Conservation (phyloP, 2,329 filamentous ascomycete genomes). For the Aotearoamyces nothofagi region DNA sequence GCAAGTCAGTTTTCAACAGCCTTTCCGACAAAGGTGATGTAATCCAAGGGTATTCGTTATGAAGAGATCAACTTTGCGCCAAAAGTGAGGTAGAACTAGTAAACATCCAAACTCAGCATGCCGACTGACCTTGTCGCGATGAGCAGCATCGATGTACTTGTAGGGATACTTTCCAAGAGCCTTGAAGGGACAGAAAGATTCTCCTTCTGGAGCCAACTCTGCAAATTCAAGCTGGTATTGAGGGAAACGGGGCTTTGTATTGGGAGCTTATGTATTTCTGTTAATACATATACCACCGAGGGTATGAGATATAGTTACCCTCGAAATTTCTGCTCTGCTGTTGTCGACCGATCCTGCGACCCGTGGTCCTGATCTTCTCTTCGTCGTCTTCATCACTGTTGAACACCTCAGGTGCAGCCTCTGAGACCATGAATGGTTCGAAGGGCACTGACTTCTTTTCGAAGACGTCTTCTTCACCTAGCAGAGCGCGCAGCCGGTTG, state of each 20-base stretch:
- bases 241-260: no score
- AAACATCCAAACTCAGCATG: no score
- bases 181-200: constrained; percentile 33
- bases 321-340: no score
- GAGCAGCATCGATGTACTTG: constrained; percentile 38
- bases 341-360: constrained; percentile 1
- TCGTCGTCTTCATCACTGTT: constrained; percentile 9
- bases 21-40: no score
- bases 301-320: no score
- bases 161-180: constrained; percentile 42
- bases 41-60: no score
- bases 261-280: no score
- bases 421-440: no score
- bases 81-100: no score
- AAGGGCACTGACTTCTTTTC: not conserved
- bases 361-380: constrained; percentile 3
- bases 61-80: no score
- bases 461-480: constrained; percentile 4
- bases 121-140: constrained; percentile 31
- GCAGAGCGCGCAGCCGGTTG: constrained; percentile 7
- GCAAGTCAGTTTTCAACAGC: constrained; percentile 9
- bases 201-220: constrained; percentile 13
- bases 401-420: not conserved
- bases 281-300: no score
- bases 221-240: constrained; percentile 11